Evolutionary conservation across 2,329 filamentous ascomycete species (phyloP).

Genomic region (Penicillium sp.): DNA sequence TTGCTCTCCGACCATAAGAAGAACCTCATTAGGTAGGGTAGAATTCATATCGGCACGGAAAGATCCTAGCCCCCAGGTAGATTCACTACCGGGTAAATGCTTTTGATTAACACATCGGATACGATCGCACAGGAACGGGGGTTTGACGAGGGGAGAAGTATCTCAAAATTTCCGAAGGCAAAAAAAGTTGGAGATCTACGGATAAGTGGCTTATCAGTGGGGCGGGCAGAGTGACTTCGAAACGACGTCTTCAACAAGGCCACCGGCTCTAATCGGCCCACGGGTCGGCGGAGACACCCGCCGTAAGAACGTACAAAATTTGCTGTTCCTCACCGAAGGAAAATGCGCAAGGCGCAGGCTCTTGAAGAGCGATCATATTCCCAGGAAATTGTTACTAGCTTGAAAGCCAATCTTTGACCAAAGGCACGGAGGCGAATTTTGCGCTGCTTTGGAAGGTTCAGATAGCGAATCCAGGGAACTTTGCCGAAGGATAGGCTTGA

Average conservation of each 20-base stretch:
- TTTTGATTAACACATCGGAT: neutral
- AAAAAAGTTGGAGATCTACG: neutral
- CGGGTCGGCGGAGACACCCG: neutral
- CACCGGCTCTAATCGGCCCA: neutral
- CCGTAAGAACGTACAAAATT: neutral
- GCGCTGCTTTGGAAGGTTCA: neutral
- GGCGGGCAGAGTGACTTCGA: neutral
- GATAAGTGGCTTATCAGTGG: neutral
- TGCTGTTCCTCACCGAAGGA: neutral
- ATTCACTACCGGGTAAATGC: neutral
- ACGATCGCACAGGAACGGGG: neutral
- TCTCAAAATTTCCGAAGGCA: neutral
- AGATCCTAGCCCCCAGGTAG: neutral
- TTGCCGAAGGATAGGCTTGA: neutral
- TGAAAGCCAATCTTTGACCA: neutral
- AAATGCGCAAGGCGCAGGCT: neutral
- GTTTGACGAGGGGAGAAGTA: neutral
- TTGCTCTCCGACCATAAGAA: constrained; percentile 29
- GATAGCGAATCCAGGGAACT: neutral
- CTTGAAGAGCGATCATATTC: neutral
- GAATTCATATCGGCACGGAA: neutral
- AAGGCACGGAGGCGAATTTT: neutral
- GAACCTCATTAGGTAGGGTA: constrained; percentile 29
- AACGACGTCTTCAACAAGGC: neutral
- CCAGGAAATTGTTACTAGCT: neutral